Evolutionary conservation across 352 stramenopile species (phyloP), one percentile per base, ranked within the genome.

Genomic region (Phytophthora litchii): DNA sequence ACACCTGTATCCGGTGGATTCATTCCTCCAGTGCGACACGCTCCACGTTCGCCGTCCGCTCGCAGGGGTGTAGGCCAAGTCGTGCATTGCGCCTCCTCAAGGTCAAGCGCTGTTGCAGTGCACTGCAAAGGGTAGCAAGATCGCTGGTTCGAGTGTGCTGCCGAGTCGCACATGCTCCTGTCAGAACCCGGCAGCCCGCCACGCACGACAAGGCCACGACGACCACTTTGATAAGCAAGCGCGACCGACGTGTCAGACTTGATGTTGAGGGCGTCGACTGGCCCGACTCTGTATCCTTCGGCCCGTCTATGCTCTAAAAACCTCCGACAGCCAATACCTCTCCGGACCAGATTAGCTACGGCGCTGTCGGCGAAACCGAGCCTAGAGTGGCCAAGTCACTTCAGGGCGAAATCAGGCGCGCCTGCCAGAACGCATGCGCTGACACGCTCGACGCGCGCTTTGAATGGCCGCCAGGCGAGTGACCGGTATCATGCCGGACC

Each of bases 391-490:
- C 3, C 41, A 64, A 55, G 37, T 58, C 11, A 35, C 13, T 1
- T 1, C 20, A 1, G 23, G 48, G 40, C 54, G 25, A 65, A 64
- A 67, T 50, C 62, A 71, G 50, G 29, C 10, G 20, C 14, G 38
- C 53, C 54, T 64, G 47, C 21, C 9, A 63, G 17, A 70, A 44
- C 37, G 29, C 14, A 70, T 70, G 7, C 13, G n/a, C 40, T 67
- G 46, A 56, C 40, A 44, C 36, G 20, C 42, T 50, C n/a, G 51
- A 60, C 50, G 64, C 54, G 48, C 43, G 51, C 48, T 73, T 70
- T 73, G 64, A 73, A 64, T 73, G 65, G 60, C 64, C 58, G 51
- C 36, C 51, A 67, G 51, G 21, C 64, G 36, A 54, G 43, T 64
- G 53, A 54, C 48, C 31, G 44, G 47, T 54, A 70, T 57, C 58